Evolutionary conservation across 805 yeast genomes (phyloP).

Genomic region (Saturnispora zaruensis): DNA sequence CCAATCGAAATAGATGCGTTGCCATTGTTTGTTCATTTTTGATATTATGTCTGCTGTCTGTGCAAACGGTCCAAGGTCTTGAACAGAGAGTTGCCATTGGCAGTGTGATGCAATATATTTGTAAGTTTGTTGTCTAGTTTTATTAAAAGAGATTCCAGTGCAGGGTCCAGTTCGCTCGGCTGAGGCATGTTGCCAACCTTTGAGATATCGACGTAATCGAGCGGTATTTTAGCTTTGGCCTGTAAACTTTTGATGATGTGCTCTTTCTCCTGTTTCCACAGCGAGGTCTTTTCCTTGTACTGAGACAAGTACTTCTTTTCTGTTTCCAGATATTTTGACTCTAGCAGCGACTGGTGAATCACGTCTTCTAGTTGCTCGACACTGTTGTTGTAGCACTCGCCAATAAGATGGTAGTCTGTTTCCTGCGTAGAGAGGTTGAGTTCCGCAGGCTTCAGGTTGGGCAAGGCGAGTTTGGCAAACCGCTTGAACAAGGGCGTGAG

Average conservation of each 20-base stretch:
- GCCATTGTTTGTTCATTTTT: conserved; percentile 19
- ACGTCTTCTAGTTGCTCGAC: conserved; percentile 22
- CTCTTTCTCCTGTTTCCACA: conserved; percentile 13
- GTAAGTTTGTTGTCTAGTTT: background rate
- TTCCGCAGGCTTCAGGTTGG: conserved; percentile 20
- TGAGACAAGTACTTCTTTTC: conserved; percentile 19
- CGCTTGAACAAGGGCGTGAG: conserved; percentile 18
- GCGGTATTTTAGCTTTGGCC: background rate
- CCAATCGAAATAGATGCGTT: conserved; percentile 8
- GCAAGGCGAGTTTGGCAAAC: conserved; percentile 19
- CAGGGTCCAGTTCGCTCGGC: conserved; percentile 5
- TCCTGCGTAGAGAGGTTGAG: conserved; percentile 22
- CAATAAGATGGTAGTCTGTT: conserved; percentile 18
- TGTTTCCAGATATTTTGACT: conserved; percentile 14
- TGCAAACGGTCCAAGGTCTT: conserved; percentile 1
- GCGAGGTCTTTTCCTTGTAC: conserved; percentile 13
- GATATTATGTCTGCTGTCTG: background rate
- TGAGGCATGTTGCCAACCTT: background rate
- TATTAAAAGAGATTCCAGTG: background rate
- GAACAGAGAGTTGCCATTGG: background rate
- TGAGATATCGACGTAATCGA: background rate
- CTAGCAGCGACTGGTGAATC: conserved; percentile 17
- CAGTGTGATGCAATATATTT: background rate
- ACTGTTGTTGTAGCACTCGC: conserved; percentile 22
- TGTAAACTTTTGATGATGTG: conserved; percentile 12